These are phyloP conservation scores for Backusella morwellensis DNA, from an alignment of 192 early-diverging fungal species.

Conservation along the genomic window DNA sequence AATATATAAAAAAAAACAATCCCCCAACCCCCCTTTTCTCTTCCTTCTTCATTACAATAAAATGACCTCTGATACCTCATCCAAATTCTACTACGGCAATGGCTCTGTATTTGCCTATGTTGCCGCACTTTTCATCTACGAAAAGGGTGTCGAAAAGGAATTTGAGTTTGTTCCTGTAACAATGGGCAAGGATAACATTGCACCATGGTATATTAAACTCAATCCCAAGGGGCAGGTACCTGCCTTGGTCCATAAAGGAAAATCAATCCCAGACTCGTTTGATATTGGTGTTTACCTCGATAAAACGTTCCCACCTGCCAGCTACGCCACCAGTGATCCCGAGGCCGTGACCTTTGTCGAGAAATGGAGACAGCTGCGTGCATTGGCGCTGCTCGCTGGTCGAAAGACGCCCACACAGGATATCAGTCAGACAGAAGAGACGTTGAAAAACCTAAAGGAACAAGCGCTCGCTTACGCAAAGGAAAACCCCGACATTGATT, in stretches of 20 bases:
- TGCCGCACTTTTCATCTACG: not conserved
- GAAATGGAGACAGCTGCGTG: not conserved
- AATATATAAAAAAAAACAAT: not conserved
- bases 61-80: not conserved
- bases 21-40: not conserved
- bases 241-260: not conserved
- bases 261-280: not conserved
- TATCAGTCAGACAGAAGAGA: not conserved
- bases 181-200: slow-evolving; percentile 8
- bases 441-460: not conserved
- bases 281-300: not conserved
- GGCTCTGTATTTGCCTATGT: not conserved
- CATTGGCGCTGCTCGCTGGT: not conserved
- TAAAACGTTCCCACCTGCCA: not conserved
- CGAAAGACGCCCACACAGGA: not conserved
- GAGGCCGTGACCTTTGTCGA: not conserved
- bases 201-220: slow-evolving; percentile 16
- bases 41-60: not conserved
- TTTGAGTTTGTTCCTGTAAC: not conserved
- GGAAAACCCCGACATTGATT: not conserved
- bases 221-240: slow-evolving; percentile 23
- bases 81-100: not conserved
- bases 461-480: not conserved
- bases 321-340: not conserved
- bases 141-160: not conserved